phyloP scores from a whole-genome alignment of 805 yeast species.

The Wickerhamiella brachini region DNA sequence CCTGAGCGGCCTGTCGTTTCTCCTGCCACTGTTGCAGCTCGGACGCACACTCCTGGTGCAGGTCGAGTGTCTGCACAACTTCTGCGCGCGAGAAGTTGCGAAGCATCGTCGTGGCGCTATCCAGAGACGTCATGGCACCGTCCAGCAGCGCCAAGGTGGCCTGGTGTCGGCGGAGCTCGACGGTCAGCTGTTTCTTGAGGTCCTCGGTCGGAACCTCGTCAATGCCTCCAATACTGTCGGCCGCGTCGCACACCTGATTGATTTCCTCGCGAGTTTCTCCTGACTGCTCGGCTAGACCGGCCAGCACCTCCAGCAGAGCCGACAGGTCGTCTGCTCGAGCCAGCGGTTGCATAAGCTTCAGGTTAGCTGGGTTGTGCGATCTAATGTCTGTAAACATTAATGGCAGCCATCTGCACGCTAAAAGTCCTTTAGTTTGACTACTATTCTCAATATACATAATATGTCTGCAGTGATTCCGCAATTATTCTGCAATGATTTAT shows the following conservation, averaged over 20 bases:
- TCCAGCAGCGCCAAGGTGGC: neutral
- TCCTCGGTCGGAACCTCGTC: neutral
- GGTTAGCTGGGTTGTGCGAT: too few species aligned
- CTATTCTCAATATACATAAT: neutral
- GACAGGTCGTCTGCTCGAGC: neutral
- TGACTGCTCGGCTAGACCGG: neutral
- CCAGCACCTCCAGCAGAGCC: neutral
- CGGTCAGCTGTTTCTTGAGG: neutral
- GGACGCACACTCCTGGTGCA: neutral
- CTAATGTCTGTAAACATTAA: too few species aligned
- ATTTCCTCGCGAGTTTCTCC: neutral
- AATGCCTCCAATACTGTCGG: neutral
- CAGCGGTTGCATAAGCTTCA: neutral
- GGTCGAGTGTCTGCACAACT: neutral
- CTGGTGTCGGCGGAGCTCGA: neutral
- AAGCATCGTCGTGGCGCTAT: neutral
- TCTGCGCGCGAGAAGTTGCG: neutral
- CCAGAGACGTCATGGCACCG: neutral
- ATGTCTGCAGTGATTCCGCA: too few species aligned
- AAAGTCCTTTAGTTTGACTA: too few species aligned
- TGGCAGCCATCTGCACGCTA: too few species aligned
- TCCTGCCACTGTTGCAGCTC: neutral
- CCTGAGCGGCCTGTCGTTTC: neutral
- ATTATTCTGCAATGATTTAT: too few species aligned
- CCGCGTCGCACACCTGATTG: neutral